These are phyloP conservation scores for Raphanus sativus DNA, from an alignment of 345 rosid genomes.

Conservation along the genomic window DNA sequence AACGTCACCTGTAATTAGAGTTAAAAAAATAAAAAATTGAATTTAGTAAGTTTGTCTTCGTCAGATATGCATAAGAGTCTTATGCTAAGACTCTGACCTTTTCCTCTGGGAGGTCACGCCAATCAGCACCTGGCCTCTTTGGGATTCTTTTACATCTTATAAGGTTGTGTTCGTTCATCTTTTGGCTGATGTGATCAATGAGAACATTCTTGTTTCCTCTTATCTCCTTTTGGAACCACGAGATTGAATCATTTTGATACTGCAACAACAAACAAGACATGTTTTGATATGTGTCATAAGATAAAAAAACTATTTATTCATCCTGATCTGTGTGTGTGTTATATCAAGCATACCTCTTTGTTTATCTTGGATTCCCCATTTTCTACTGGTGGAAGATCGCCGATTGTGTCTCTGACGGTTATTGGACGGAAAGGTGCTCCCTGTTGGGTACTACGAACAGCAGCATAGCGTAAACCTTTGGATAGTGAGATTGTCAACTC, in stretches of 20 bases:
- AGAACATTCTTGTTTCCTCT: slow-evolving; percentile 52
- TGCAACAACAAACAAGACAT: slow-evolving; percentile 29
- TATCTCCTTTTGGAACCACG: slow-evolving; percentile 80
- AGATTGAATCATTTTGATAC: slow-evolving; percentile 59
- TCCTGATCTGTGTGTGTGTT: background rate
- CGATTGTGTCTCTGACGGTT: slow-evolving; percentile 89
- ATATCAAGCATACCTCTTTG: slow-evolving; percentile 48
- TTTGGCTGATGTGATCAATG: slow-evolving; percentile 74
- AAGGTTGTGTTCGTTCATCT: slow-evolving; percentile 75
- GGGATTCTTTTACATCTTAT: slow-evolving; percentile 74
- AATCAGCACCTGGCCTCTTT: slow-evolving; percentile 86
- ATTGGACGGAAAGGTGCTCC: slow-evolving; percentile 93
- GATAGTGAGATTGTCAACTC: slow-evolving; percentile 61
- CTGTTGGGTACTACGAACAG: slow-evolving; percentile 63
- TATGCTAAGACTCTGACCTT: slow-evolving; percentile 46
- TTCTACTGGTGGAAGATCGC: slow-evolving; percentile 73
- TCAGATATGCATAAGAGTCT: background rate
- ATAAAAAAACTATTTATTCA: background rate
- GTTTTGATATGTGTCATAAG: background rate
- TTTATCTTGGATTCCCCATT: slow-evolving; percentile 61
- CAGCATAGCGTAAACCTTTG: slow-evolving; percentile 54
- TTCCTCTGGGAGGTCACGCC: slow-evolving; percentile 78
- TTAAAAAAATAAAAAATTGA: too few species aligned
- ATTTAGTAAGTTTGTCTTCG: background rate
- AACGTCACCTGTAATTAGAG: slow-evolving; percentile 50